Base-by-base conservation (phyloP, 1,284 basidiomycete genomes). In the Ustilago loliicola region DNA sequence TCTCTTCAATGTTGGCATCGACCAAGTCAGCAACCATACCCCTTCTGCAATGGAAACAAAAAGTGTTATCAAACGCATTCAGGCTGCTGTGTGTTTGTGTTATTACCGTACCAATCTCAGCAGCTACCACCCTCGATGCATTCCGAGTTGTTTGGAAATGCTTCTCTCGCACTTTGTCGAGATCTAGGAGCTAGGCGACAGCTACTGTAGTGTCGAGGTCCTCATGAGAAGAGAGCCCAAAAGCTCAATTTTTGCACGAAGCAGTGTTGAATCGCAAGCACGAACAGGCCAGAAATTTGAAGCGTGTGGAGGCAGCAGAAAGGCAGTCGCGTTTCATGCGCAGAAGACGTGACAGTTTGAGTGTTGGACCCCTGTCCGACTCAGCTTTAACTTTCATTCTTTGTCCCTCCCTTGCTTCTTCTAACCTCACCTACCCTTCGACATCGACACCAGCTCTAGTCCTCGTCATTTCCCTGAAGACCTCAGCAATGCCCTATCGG, bases 291-390 rank as follows among this genome's bases (percentile, higher is more conserved):
- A 15, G 3, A 15, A 38, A 38, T 11, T 10, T 38, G 36, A 38
- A 34, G 32, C 32, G 5, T 34, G 32, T 34, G 32, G 32, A 51
- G 50, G 50, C 50, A 51, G 50, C 50, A 30, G 11, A 51, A 23
- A 51, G 50, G 50, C 50, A 51, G 45, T 47, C 45, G 45, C 45
- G n/a, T 23, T 47, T 8, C 45, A 47, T 21, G 42, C 42, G 42
- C 17, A 40, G 11, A 5, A 40, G 11, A 15, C n/a, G 38, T 40
- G 38, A 40, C 15, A 19, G 11, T 40, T 40, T 40, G 34, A 10
- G 34, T 36, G 38, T 52, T 45, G 45, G 45, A 48, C 45, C 45
- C n/a, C 45, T 48, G 50, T 51, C 21, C 50, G 17, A 51, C 25
- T 51, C 25, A 51, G 48, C 48, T 3, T 7, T 29, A 7, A 45